Evolutionary conservation across 192 early-diverging fungal genomes (phyloP), one percentile per base, ranked within the genome.

Genomic region (Backusella macrospora): DNA sequence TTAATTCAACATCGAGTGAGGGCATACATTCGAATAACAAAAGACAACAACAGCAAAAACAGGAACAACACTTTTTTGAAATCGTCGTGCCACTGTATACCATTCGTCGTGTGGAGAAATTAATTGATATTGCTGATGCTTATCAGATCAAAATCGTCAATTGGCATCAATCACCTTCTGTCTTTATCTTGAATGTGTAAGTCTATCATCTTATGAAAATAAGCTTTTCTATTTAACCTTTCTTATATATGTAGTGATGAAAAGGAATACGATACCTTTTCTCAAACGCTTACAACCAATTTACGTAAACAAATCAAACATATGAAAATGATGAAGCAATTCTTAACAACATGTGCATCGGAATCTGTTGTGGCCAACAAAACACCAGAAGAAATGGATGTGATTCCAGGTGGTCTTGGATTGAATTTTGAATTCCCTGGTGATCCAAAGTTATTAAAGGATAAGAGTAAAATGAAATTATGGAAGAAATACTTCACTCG

Each of bases 261-360:
- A 73, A 70, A 78, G 6, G 83, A 84, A 69, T 92, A 89, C 65
- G 94, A 98, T 76, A 83, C 86, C 23, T 95, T 98, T 78, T 98
- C 96, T 78, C 76, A 78, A n/a, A 80, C 87, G 6, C 80, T 99
- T 63, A 92, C 87, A 43, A 87, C 85, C 16, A 87, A 93, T 62
- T 74, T 96, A 21, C 87, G 93, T 52, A 77, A 84, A 1, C 92
- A 94, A 74, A 87, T 96, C 4, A 82, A 84, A 47, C 64, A 85
- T 0, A 97, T 99, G 95, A 92, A 94, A 63, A 86, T 88, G 26
- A 78, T 96, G 66, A 96, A 96, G 73, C 80, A 88, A 4, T 95
- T 91, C 75, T 81, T 96, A 18, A 84, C 77, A 26, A 94, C 92
- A 3, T 98, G 95, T 64, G 78, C 90, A n/a, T 93, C 93, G 5